Evolutionary conservation across 192 early-diverging fungal genomes (phyloP).

Genomic region (Spizellomyces sp.): DNA sequence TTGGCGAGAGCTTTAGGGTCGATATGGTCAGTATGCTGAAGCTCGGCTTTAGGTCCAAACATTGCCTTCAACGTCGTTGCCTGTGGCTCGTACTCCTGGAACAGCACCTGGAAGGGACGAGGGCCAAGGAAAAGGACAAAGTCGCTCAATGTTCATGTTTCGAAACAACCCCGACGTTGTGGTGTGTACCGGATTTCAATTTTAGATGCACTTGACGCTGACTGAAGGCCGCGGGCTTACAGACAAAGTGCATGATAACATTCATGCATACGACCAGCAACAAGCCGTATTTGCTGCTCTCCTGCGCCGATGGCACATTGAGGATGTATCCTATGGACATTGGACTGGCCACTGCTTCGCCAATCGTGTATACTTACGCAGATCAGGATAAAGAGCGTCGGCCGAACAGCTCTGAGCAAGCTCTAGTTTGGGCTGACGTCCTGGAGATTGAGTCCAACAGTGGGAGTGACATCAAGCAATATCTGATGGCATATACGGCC

Average conservation of each 20-base stretch:
- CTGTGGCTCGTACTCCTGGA: background rate
- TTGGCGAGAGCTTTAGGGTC: background rate
- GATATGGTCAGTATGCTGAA: background rate
- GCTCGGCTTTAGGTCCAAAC: slow-evolving; percentile 11
- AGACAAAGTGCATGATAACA: slow-evolving; percentile 23
- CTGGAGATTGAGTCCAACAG: background rate
- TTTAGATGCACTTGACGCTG: background rate
- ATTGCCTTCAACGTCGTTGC: slow-evolving; percentile 13
- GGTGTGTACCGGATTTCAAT: background rate
- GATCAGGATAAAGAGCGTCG: slow-evolving; percentile 23
- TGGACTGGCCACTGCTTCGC: slow-evolving; percentile 22
- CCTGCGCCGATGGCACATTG: slow-evolving; percentile 30
- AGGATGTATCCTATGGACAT: slow-evolving; percentile 30
- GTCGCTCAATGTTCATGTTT: background rate
- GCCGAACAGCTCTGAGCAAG: background rate
- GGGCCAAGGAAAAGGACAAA: background rate
- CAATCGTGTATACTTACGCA: slow-evolving; percentile 23
- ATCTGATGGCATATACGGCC: slow-evolving; percentile 21
- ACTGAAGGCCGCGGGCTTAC: background rate
- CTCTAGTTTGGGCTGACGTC: slow-evolving; percentile 26
- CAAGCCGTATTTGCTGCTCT: slow-evolving; percentile 29
- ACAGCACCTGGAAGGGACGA: background rate
- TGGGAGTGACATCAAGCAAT: background rate
- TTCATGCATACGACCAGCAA: slow-evolving; percentile 11
- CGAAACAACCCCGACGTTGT: background rate